Base-by-base conservation (phyloP, 805 yeast genomes). In the Metschnikowia hibisci region DNA sequence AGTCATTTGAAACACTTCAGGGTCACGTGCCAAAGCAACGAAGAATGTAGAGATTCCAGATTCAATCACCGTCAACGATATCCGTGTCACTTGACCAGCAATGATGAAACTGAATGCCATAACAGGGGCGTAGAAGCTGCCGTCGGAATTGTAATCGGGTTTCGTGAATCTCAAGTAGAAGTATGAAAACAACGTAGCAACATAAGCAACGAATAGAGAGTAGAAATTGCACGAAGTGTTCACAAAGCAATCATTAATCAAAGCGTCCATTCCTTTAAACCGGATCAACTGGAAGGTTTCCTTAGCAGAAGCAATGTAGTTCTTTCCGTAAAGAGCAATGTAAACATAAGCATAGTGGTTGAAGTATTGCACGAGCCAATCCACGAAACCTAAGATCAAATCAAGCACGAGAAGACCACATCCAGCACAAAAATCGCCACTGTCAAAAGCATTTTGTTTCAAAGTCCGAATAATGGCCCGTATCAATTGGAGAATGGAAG, bases 291-390 rank as follows among this genome's bases (percentile, higher is more conserved):
- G 78, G 79, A 89, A 84, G 0, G 97, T 85, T 46, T 87, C 91
- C 54, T 76, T 84, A 0, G 96, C 90, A 0, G 95, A 81, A 23
- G 72, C 69, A 38, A 86, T 56, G 57, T 89, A 91, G 28, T 80
- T 72, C 53, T 82, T 81, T 36, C 97, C 97, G 63, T 88, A 91
- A 18, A 90, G 72, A 0, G 96, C 95, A 54, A 90, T 73, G 57
- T 82, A 87, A 23, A 93, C 82, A 61, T 85, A 87, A 6, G 96
- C 95, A 59, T 87, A 90, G 60, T 85, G 91, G 66, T 90, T 88
- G 70, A 90, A 89, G 72, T 87, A 89, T 46, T 81, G 74, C 16
- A 86, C 84, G 38, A 84, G 48, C 93, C 96, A 87, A 52, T 87
- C 87, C 20, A 90, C 55, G 14, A 85, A 63, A 4, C 82, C 76